Conservation (phyloP, 2,329 filamentous ascomycete genomes). For the Aspergillus niger region DNA sequence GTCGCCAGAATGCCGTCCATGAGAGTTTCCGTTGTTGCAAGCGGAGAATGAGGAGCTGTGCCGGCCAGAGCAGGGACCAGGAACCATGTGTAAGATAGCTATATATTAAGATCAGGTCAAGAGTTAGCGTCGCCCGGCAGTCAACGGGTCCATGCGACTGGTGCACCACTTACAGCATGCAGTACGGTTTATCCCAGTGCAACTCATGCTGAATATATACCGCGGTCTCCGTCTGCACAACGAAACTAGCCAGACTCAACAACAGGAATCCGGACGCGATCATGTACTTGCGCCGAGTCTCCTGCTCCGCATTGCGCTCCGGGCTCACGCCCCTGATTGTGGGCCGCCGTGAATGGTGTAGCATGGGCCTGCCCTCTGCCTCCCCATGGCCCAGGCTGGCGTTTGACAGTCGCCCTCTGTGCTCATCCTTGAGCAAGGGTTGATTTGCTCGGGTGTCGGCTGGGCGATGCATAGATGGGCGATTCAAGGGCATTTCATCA, state of each 20-base stretch:
- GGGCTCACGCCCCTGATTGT: conserved; percentile 79
- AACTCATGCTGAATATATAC: conserved; percentile 91
- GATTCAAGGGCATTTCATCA: conserved; percentile 48
- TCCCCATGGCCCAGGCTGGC: conserved; percentile 31
- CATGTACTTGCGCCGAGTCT: conserved; percentile 79
- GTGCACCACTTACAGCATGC: conserved; percentile 75
- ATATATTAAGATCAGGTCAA: conserved; percentile 6
- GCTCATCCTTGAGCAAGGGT: conserved; percentile 57
- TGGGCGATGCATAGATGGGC: conserved; percentile 52
- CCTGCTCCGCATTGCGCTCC: conserved; percentile 61
- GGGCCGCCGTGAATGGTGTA: conserved; percentile 57
- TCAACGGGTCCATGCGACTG: not conserved
- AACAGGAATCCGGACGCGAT: conserved; percentile 82
- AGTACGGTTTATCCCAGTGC: conserved; percentile 98
- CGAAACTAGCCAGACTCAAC: conserved; percentile 82
- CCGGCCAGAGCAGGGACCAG: conserved; percentile 86
- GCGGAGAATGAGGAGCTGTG: conserved; percentile 77
- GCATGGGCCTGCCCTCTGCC: conserved; percentile 40
- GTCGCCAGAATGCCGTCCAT: conserved; percentile 83
- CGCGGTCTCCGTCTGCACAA: conserved; percentile 92
- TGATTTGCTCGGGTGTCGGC: conserved; percentile 53
- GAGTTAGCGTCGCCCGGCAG: not conserved
- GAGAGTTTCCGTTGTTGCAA: conserved; percentile 75
- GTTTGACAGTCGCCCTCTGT: conserved; percentile 39
- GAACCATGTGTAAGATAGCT: conserved; percentile 90